These are phyloP conservation scores for Arthrobotrys pseudoclavata DNA, from an alignment of 2,329 filamentous ascomycete species.

Conservation along the genomic window DNA sequence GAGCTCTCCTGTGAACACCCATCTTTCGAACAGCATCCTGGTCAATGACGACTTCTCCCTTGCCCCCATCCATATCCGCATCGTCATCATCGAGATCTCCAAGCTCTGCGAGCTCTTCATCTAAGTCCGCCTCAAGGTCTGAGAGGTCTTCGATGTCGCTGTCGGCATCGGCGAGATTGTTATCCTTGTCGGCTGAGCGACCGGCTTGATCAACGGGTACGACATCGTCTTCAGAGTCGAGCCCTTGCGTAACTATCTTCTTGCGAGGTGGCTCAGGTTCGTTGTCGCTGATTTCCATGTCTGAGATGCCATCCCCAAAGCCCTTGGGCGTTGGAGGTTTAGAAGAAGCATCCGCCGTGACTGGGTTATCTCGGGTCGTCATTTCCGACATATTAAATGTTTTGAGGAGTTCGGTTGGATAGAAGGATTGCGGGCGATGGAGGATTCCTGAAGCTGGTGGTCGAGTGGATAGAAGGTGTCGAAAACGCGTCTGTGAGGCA, in stretches of 20 bases:
- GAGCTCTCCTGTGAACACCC: conserved; percentile 34
- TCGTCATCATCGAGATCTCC: conserved; percentile 47
- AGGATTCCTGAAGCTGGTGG: conserved; percentile 8
- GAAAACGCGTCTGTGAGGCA: conserved; percentile 30
- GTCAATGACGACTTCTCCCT: conserved; percentile 39
- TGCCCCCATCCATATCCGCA: conserved; percentile 6
- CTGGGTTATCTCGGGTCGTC: conserved; percentile 25
- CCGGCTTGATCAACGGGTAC: conserved; percentile 62
- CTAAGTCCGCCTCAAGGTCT: conserved; percentile 73
- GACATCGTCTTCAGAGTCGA: conserved; percentile 39
- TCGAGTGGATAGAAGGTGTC: conserved; percentile 5
- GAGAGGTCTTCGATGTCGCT: conserved; percentile 79
- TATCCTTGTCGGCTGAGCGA: conserved; percentile 70
- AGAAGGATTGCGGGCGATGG: conserved; percentile 3
- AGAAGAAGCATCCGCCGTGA: conserved; percentile 38
- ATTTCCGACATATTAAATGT: conserved; percentile 40
- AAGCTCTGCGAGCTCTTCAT: conserved; percentile 69
- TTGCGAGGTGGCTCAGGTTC: conserved; percentile 42
- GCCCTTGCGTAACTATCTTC: conserved; percentile 34
- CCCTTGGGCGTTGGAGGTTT: conserved; percentile 25
- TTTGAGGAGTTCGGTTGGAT: not conserved
- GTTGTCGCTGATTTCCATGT: conserved; percentile 55
- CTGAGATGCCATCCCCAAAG: conserved; percentile 37
- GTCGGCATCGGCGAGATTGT: conserved; percentile 77
- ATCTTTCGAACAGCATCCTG: conserved; percentile 44